Evolutionary conservation across 23 red algal species (phyloP).

Genomic region (Cyanidiococcus yangmingshanensis): DNA sequence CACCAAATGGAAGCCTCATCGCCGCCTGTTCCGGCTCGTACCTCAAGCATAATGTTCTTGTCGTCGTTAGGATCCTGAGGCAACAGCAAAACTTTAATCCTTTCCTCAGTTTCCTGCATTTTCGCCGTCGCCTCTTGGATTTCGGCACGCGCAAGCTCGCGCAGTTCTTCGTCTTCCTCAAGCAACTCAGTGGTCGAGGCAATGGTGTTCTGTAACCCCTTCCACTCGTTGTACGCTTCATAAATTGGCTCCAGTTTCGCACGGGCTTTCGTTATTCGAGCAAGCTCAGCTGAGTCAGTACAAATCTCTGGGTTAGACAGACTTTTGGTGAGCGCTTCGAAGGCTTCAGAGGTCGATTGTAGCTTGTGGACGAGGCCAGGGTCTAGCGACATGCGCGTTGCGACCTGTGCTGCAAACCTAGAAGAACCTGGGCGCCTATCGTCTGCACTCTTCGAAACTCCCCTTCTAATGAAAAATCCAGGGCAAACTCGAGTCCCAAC

Average conservation of each 20-base stretch:
- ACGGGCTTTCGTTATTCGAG: constrained; percentile 68
- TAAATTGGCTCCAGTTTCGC: constrained; percentile 76
- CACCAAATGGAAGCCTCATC: constrained; percentile 92
- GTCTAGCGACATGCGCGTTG: constrained; percentile 29
- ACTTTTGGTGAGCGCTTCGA: constrained; percentile 52
- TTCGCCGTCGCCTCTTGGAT: constrained; percentile 16
- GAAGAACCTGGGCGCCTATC: neutral
- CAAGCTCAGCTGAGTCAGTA: constrained; percentile 55
- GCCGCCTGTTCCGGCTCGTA: constrained; percentile 91
- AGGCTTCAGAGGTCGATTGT: constrained; percentile 57
- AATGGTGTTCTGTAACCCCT: constrained; percentile 13
- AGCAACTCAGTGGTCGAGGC: constrained; percentile 19
- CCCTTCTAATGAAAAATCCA: no score
- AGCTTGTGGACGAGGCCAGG: constrained; percentile 68
- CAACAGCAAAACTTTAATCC: constrained; percentile 56
- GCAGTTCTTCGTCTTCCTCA: constrained; percentile 73
- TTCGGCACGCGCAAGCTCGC: constrained; percentile 77
- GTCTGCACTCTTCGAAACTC: no score
- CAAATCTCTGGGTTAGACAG: constrained; percentile 66
- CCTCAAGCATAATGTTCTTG: constrained; percentile 89
- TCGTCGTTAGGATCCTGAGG: constrained; percentile 96
- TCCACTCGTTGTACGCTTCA: constrained; percentile 69
- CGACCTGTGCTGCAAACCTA: neutral
- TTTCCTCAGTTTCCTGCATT: constrained; percentile 50
- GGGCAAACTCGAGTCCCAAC: no score